Evolutionary conservation across 1,284 basidiomycete species (phyloP).

Genomic region (Malassezia caprae): DNA sequence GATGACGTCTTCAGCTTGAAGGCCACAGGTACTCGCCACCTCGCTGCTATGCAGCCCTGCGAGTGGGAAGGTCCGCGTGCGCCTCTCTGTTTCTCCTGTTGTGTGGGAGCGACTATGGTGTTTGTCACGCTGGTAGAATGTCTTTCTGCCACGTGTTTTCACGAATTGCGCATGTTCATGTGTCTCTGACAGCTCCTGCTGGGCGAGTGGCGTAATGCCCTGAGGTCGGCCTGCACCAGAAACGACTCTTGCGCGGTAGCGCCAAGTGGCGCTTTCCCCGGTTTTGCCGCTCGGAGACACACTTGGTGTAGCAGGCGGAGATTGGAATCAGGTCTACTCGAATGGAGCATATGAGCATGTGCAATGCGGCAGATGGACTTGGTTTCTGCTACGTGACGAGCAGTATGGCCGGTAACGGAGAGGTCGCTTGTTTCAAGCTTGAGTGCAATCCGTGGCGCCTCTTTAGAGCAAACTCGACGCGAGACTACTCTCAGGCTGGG

Average conservation of each 20-base stretch:
- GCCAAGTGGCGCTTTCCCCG: slow-evolving; percentile 16
- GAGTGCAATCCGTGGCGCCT: slow-evolving; percentile 46
- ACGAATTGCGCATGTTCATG: not conserved
- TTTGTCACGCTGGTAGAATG: not conserved
- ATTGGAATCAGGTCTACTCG: slow-evolving; percentile 19
- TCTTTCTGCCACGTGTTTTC: not conserved
- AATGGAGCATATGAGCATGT: not conserved
- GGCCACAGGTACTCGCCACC: slow-evolving; percentile 44
- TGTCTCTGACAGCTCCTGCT: slow-evolving; percentile 16
- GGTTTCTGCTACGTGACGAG: not conserved
- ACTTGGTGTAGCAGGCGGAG: not conserved
- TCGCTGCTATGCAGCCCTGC: slow-evolving; percentile 23
- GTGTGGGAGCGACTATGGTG: not conserved
- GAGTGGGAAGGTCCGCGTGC: slow-evolving; percentile 48
- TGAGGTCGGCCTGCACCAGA: slow-evolving; percentile 18
- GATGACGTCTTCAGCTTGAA: slow-evolving; percentile 29
- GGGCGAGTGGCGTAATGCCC: slow-evolving; percentile 16
- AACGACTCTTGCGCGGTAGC: slow-evolving; percentile 13
- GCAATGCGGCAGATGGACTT: not conserved
- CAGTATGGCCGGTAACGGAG: not conserved
- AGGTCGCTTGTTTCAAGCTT: slow-evolving; percentile 26
- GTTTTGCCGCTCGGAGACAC: slow-evolving; percentile 17
- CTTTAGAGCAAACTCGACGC: slow-evolving; percentile 41
- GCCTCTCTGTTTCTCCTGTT: slow-evolving; percentile 31
- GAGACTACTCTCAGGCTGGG: slow-evolving; percentile 45